phyloP scores from a whole-genome alignment of 148 eudicot genomes.

The Heliamphora exappendiculata region DNA sequence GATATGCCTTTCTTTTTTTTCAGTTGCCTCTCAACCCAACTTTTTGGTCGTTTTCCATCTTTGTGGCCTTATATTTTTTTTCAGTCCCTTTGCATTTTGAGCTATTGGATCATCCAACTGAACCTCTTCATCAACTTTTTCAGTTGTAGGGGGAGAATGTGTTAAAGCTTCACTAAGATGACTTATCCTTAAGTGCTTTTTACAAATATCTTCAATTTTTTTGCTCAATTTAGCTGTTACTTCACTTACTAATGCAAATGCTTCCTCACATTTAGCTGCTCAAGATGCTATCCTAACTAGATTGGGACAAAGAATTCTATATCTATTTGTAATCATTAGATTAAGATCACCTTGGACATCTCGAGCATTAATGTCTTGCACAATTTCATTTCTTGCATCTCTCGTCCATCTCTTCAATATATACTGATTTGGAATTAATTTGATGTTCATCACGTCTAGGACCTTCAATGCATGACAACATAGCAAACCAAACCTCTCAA shows the following conservation, averaged over 20 bases:
- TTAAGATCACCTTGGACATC: background rate
- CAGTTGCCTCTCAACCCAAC: too few relatives aligned
- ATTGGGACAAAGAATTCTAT: background rate
- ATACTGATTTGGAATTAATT: background rate
- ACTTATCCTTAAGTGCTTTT: too few relatives aligned
- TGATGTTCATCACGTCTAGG: background rate
- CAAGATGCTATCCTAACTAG: background rate
- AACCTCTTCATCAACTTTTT: too few relatives aligned
- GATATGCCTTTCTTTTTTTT: too few relatives aligned
- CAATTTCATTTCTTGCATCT: background rate
- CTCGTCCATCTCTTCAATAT: background rate
- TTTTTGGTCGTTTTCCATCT: too few relatives aligned
- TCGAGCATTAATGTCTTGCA: background rate
- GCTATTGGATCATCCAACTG: too few relatives aligned
- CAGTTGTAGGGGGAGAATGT: too few relatives aligned
- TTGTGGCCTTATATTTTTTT: too few relatives aligned
- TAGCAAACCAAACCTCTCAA: background rate
- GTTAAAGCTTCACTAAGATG: too few relatives aligned
- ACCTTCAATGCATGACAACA: background rate
- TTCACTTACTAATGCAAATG: background rate
- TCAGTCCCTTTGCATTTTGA: too few relatives aligned
- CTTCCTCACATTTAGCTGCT: constrained; percentile 1
- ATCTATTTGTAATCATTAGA: background rate
- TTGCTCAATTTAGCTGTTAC: too few relatives aligned
- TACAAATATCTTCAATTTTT: too few relatives aligned